phyloP scores from a whole-genome alignment of 805 yeast genomes.

The baker's yeast (Saccharomyces cerevisiae) region DNA sequence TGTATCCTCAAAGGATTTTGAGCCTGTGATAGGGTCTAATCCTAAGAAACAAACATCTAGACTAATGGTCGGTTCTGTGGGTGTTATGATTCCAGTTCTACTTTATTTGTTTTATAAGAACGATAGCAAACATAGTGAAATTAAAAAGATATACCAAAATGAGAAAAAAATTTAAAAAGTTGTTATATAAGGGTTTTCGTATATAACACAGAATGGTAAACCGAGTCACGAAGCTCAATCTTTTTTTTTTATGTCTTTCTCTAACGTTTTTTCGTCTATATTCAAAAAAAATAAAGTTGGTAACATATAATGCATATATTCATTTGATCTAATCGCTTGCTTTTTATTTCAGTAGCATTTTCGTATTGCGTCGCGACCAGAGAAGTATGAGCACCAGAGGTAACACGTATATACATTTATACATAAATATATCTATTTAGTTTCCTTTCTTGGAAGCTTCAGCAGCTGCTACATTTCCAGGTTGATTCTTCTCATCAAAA shows the following conservation, averaged over 20 bases:
- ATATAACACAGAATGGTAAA: not conserved
- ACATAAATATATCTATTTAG: not conserved
- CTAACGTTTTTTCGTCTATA: not conserved
- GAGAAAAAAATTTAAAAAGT: conserved; percentile 8
- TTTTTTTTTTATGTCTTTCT: not conserved
- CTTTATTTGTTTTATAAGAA: not conserved
- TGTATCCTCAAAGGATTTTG: not conserved
- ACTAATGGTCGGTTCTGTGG: not conserved
- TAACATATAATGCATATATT: not conserved
- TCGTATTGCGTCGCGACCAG: not conserved
- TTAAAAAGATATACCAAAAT: conserved; percentile 13
- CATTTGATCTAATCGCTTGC: not conserved
- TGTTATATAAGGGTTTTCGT: no score
- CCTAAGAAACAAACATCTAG: not conserved
- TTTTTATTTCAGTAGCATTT: not conserved
- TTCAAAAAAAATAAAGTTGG: not conserved
- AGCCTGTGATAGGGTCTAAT: not conserved
- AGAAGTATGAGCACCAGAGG: not conserved
- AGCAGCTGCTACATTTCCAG: not conserved
- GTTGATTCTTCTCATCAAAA: conserved; percentile 37
- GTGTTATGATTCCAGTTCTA: not conserved
- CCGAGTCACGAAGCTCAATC: not conserved
- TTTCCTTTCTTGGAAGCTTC: not conserved
- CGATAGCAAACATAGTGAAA: conserved; percentile 5
- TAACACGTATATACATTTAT: not conserved